These are phyloP conservation scores for Neobulgaria alba DNA, from an alignment of 2,329 filamentous ascomycete species.

Conservation along the genomic window DNA sequence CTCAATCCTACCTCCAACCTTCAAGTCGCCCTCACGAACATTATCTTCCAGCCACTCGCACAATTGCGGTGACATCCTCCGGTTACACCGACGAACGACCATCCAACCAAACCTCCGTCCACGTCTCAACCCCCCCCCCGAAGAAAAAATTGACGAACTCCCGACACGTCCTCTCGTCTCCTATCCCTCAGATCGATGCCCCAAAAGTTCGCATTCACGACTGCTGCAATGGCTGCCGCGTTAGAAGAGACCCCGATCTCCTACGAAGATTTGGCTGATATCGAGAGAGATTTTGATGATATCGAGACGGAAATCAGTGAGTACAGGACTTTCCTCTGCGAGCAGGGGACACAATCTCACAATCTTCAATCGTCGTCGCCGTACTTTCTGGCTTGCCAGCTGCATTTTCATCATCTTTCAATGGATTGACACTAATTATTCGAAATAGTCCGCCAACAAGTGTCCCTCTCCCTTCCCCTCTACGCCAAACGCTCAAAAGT, in stretches of 20 bases:
- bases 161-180: neutral
- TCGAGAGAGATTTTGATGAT: slow-evolving; percentile 79
- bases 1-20: neutral
- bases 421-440: no score
- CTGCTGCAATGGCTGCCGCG: slow-evolving; percentile 27
- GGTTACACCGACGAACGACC: neutral
- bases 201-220: slow-evolving; percentile 24
- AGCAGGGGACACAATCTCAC: no score
- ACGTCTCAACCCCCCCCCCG: neutral
- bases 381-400: no score
- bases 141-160: neutral
- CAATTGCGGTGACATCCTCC: neutral
- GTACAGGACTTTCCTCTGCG: no score
- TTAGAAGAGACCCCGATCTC: slow-evolving; percentile 40
- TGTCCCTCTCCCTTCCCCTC: slow-evolving; percentile 57
- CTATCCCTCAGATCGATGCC: slow-evolving; percentile 13
- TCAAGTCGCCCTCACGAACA: neutral
- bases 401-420: no score
- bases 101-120: neutral
- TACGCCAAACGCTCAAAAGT: slow-evolving; percentile 69
- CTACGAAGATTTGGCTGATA: slow-evolving; percentile 68
- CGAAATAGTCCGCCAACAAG: slow-evolving; percentile 73
- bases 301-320: slow-evolving; percentile 75
- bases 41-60: neutral
- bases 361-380: no score